These are phyloP conservation scores for Calonectria pteridis DNA, from an alignment of 2,329 filamentous ascomycete genomes.

Conservation along the genomic window DNA sequence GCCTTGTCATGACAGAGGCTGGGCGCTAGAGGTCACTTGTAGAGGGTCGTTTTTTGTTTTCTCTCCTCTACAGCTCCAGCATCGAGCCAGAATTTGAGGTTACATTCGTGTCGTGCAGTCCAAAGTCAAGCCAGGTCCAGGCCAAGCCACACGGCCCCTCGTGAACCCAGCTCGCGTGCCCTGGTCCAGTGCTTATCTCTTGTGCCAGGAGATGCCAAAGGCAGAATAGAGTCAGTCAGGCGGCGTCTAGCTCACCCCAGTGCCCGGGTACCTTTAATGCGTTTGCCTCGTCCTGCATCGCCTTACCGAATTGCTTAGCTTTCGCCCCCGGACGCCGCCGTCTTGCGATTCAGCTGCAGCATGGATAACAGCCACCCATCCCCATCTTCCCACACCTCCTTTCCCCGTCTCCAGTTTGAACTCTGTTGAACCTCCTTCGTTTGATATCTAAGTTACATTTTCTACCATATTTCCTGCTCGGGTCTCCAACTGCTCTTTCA, in stretches of 20 bases:
- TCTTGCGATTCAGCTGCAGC: slow-evolving; percentile 21
- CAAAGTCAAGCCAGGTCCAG: background rate
- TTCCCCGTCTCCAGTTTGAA: slow-evolving; percentile 5
- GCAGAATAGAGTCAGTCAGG: slow-evolving; percentile 35
- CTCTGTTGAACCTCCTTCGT: background rate
- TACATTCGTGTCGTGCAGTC: background rate
- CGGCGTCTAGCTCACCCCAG: slow-evolving; percentile 34
- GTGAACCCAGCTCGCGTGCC: slow-evolving; percentile 13
- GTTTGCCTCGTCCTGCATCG: background rate
- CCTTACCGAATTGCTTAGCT: slow-evolving; percentile 1
- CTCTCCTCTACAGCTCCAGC: background rate
- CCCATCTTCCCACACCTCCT: slow-evolving; percentile 12
- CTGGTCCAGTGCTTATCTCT: slow-evolving; percentile 44
- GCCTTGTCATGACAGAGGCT: background rate
- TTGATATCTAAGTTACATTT: background rate
- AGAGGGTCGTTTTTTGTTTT: background rate
- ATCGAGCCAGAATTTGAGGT: background rate
- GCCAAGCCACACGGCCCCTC: slow-evolving; percentile 9
- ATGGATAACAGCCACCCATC: slow-evolving; percentile 13
- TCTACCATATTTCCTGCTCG: slow-evolving; percentile 17
- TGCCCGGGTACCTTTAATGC: background rate
- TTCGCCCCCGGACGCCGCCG: slow-evolving; percentile 22
- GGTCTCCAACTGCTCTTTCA: too few relatives aligned
- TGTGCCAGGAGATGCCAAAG: slow-evolving; percentile 22
- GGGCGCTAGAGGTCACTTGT: background rate